Base-by-base conservation (phyloP, 2,329 filamentous ascomycete genomes). In the Colletotrichum sp. region DNA sequence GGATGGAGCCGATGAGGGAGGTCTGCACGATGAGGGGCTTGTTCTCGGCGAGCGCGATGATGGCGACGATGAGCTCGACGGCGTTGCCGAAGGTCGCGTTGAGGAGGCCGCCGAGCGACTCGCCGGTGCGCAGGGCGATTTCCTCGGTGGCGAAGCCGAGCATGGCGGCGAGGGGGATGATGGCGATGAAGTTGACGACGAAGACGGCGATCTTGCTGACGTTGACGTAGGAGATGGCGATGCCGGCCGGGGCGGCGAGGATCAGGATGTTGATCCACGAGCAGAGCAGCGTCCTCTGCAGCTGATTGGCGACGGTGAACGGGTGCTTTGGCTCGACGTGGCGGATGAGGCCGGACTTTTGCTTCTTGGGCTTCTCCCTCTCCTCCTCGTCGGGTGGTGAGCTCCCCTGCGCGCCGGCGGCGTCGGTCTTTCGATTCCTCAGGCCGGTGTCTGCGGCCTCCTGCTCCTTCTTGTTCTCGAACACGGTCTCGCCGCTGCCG, bases 71-170 rank as follows among this genome's bases (percentile, higher is more conserved):
- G 80, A 98, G 87, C 82, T 98, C 95, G 77, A 98, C 95, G 6
- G 95, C 95, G 82, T 98, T 98, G 91, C 96, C 96, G 83, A 98
- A 98, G 4, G 94, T 94, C 8, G 96, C 96, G 81, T 98, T 98
- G 72, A 98, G 89, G 44, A 99, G 87, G 72, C 96, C 96, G 77
- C 96, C 96, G 4, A 98, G 87, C 0, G 95, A 96, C 84, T 98
- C 96, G 66, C 96, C 96, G 0, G 93, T 94, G 73, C 93, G 90
- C 70, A 96, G 86, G 5, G 96, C 95, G 78, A 98, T 93, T 84
- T 98, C 96, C 84, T 99, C 96, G 0, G 96, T 98, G 1, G 95
- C 95, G 81, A 94, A 98, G 80, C 94, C 94, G 29, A 99, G 89
- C 88, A 98, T 93, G 16, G 94, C 95, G 4, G 96, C 96, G 55